phyloP scores from a whole-genome alignment of 768 basidiomycete species.

The Mycena polygramma region DNA sequence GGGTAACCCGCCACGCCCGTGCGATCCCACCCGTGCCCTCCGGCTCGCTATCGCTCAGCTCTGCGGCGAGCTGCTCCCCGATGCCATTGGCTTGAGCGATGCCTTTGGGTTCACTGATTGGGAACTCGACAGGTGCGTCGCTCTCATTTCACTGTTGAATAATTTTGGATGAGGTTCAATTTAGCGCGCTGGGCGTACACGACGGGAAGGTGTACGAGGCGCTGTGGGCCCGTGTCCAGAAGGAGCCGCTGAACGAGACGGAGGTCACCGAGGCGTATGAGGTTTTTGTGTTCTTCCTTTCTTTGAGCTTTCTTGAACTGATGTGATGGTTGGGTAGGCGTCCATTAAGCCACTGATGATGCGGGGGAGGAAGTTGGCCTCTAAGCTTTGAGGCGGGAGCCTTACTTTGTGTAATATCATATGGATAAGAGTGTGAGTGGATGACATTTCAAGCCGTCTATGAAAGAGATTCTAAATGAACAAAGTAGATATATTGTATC shows the following conservation, averaged over 20 bases:
- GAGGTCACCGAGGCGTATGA: slow-evolving; percentile 69
- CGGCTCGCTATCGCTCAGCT: slow-evolving; percentile 63
- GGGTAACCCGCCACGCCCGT: slow-evolving; percentile 32
- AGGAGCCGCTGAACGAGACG: slow-evolving; percentile 69
- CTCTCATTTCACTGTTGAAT: neutral
- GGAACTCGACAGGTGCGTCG: slow-evolving; percentile 73
- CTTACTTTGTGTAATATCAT: too few species aligned
- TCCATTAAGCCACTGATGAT: slow-evolving; percentile 67
- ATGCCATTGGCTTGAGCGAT: slow-evolving; percentile 78
- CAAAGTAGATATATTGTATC: too few species aligned
- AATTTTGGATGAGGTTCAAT: neutral
- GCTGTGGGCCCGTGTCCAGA: slow-evolving; percentile 70
- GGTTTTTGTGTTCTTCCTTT: slow-evolving; percentile 47
- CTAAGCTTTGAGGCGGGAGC: slow-evolving; percentile 48
- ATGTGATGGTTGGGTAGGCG: slow-evolving; percentile 40
- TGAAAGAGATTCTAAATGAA: too few species aligned
- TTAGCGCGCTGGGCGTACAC: slow-evolving; percentile 72
- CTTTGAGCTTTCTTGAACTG: neutral
- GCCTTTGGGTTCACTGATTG: slow-evolving; percentile 83
- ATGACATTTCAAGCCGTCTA: too few species aligned
- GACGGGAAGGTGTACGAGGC: slow-evolving; percentile 78
- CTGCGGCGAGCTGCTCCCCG: slow-evolving; percentile 68
- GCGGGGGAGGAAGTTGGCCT: slow-evolving; percentile 58
- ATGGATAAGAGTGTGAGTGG: neutral
- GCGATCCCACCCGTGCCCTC: slow-evolving; percentile 62